Evolutionary conservation across 2,329 filamentous ascomycete genomes (phyloP), one percentile per base, ranked within the genome.

Genomic region (Diaporthe vexans): DNA sequence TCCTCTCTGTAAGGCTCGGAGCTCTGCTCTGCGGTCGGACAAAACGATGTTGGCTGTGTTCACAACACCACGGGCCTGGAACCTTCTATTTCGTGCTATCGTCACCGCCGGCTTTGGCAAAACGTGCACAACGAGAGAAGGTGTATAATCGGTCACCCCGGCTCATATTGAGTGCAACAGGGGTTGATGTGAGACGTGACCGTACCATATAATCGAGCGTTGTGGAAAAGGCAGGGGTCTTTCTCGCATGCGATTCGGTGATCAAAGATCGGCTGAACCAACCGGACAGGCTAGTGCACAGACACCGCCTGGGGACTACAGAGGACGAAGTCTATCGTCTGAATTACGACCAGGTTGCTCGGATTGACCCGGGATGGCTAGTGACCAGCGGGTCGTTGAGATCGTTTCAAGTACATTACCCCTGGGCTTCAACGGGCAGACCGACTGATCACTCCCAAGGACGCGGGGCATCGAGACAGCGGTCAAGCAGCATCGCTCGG

Each of bases 211-310:
- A 33, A 67, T 37, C 37, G 63, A 40, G 4, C 10, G 46, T 35
- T 43, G 40, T 43, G 40, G 40, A 19, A 43, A 11, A 43, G 13
- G 63, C 46, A 68, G 48, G 63, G 63, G n/a, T 54, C 9, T 26
- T 68, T 67, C 63, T 54, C 63, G 33, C 48, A 40, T 68, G 63
- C 63, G 63, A 68, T 68, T 68, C 21, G 63, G 48, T 54, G 63
- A 68, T 68, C 63, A 68, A 68, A 54, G 63, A 68, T 68, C 63
- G 48, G 63, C 63, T 24, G n/a, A 68, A 54, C 63, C 33, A 68
- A 54, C 63, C 63, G 63, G 48, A 54, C 48, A 54, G 63, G 48
- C 63, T 54, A 40, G n/a, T 48, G 63, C 63, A 68, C 63, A 68
- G 63, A 68, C 48, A 10, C 2, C 10, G 48, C 29, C 46, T 54